Percentiles rank a stretch among this genome's conserved stretches.
phyloP scores from a whole-genome alignment of 169 alveolate genomes.

The Plasmodium yoelii region DNA sequence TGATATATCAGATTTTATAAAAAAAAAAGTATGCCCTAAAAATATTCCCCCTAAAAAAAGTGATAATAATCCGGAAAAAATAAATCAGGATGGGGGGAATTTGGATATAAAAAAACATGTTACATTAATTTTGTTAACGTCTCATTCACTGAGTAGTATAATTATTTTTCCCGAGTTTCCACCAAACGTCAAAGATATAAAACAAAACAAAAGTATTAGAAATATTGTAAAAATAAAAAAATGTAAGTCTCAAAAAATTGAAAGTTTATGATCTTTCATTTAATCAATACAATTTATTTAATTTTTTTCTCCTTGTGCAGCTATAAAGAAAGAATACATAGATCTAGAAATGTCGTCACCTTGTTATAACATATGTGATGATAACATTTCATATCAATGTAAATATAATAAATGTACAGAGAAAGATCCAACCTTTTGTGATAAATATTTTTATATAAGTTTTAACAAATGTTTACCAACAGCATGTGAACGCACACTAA shows the following conservation, averaged over 20 bases:
- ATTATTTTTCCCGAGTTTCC: constrained; percentile 15
- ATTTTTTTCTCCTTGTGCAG: constrained; percentile 2
- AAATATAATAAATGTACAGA: constrained; percentile 27
- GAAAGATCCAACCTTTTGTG: constrained; percentile 38
- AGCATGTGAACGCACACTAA: constrained; percentile 10
- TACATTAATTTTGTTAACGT: constrained; percentile 25
- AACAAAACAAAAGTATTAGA: constrained; percentile 24
- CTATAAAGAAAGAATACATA: neutral
- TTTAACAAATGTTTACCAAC: constrained; percentile 31
- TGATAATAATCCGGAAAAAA: neutral
- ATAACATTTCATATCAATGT: constrained; percentile 50
- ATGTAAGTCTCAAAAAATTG: constrained; percentile 4
- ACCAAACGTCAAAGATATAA: neutral
- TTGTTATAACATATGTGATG: constrained; percentile 42
- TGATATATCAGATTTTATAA: constrained; percentile 18
- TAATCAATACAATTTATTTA: neutral
- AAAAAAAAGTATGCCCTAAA: constrained; percentile 11
- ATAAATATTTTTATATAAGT: constrained; percentile 17
- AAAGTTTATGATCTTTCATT: neutral
- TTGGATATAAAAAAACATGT: neutral
- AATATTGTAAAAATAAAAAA: constrained; percentile 54
- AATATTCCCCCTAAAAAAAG: neutral
- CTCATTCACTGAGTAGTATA: constrained; percentile 28
- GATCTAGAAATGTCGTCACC: constrained; percentile 56
- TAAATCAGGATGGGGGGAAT: neutral